phyloP scores from a whole-genome alignment of 495 filamentous ascomycete genomes.

The Elasticomyces elasticus region DNA sequence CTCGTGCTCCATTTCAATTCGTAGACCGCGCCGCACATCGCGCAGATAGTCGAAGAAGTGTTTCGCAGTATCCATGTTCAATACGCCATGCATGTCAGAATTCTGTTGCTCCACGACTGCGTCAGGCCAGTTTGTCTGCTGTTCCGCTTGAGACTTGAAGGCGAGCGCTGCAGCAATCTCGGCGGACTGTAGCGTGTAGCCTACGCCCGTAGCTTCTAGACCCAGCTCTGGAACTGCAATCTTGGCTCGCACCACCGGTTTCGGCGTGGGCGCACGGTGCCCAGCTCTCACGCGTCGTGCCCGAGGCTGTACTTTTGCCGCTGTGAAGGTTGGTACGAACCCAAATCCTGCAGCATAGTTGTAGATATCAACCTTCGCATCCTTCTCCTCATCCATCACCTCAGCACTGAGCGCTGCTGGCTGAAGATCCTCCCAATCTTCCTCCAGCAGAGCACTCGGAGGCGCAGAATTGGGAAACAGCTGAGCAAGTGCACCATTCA shows the following conservation, averaged over 20 bases:
- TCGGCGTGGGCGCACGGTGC: background rate
- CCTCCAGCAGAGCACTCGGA: background rate
- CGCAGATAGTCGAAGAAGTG: conserved; percentile 38
- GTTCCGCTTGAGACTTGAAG: conserved; percentile 28
- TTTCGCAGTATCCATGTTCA: conserved; percentile 35
- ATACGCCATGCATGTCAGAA: conserved; percentile 3
- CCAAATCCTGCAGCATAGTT: conserved; percentile 42
- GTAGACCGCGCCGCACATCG: conserved; percentile 22
- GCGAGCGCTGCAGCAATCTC: conserved; percentile 34
- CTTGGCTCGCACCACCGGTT: conserved; percentile 26
- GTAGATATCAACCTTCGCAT: conserved; percentile 34
- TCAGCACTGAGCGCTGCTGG: background rate
- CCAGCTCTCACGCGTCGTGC: conserved; percentile 2
- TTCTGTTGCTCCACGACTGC: conserved; percentile 2
- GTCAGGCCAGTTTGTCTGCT: conserved; percentile 32
- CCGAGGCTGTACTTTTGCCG: conserved; percentile 8
- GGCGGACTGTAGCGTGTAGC: conserved; percentile 24
- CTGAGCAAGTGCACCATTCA: conserved; percentile 5
- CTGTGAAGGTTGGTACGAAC: conserved; percentile 29
- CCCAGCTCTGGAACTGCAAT: conserved; percentile 36
- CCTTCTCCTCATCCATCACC: conserved; percentile 14
- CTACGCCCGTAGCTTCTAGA: conserved; percentile 31
- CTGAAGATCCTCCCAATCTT: background rate
- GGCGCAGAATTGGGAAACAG: background rate
- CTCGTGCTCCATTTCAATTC: conserved; percentile 27